Percentiles rank a stretch among this genome's conserved stretches.
Conservation (phyloP, 345 rosid genomes). For the Lenwebbia sp. region DNA sequence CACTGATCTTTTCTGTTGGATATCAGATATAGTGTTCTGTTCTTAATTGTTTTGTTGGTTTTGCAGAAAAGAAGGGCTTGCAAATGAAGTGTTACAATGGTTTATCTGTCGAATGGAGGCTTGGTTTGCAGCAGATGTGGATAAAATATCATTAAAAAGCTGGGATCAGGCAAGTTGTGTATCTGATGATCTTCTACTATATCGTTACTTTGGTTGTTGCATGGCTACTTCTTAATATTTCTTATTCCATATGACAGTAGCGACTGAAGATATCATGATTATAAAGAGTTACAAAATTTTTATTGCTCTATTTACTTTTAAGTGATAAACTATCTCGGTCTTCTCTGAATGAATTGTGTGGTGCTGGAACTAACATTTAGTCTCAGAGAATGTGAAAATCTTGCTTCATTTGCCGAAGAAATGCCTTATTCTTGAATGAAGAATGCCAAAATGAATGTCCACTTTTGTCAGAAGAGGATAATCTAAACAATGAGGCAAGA, state of each 20-base stretch:
- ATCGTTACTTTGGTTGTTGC: neutral
- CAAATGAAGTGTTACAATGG: constrained; percentile 83
- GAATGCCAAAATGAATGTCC: neutral
- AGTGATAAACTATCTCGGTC: neutral
- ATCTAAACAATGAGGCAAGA: neutral
- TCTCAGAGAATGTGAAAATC: neutral
- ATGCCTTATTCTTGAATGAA: neutral
- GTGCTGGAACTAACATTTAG: neutral
- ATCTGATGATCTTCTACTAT: neutral
- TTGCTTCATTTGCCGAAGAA: neutral
- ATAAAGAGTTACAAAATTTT: neutral
- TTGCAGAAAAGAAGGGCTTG: constrained; percentile 62
- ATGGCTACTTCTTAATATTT: neutral
- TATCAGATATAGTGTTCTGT: neutral
- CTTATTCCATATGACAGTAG: neutral
- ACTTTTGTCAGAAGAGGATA: neutral
- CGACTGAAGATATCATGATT: neutral
- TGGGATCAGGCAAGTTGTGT: constrained; percentile 78
- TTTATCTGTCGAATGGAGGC: constrained; percentile 92
- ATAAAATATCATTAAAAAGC: constrained; percentile 67
- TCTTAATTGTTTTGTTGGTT: neutral
- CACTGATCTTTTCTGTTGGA: neutral
- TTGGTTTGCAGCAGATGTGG: constrained; percentile 93
- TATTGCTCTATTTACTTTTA: neutral
- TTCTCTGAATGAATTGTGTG: neutral